Conservation (phyloP, 2,329 filamentous ascomycete genomes). For the Chaetomiaceae sp. region DNA sequence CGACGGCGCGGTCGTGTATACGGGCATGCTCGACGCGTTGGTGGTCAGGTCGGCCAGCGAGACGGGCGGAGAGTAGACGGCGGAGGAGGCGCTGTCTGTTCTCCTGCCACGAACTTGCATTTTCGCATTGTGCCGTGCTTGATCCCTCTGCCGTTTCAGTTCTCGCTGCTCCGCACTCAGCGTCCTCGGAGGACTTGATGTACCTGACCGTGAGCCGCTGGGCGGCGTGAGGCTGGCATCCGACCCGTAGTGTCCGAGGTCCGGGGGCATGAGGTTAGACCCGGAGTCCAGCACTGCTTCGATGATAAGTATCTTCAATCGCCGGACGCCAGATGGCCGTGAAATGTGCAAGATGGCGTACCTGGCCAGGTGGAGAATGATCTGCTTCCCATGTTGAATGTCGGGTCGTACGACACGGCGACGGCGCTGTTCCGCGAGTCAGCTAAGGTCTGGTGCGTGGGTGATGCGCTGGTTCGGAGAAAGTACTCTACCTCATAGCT, state of each 20-base stretch:
- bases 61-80: constrained; percentile 36
- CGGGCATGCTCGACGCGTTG: constrained; percentile 36
- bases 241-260: constrained; percentile 43
- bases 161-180: constrained; percentile 57
- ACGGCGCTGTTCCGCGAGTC: constrained; percentile 34
- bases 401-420: constrained; percentile 44
- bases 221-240: constrained; percentile 48
- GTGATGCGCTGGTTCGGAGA: not conserved
- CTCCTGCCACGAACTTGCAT: constrained; percentile 45
- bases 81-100: constrained; percentile 36
- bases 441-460: not conserved
- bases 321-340: not conserved
- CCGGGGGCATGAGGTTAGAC: constrained; percentile 37
- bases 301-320: constrained; percentile 10
- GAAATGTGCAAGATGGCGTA: constrained; percentile 23
- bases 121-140: constrained; percentile 53
- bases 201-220: constrained; percentile 45
- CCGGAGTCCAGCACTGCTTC: constrained; percentile 29
- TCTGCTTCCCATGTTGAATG: constrained; percentile 46
- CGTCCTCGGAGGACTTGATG: constrained; percentile 51
- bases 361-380: constrained; percentile 47
- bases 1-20: constrained; percentile 47
- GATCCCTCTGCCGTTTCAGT: constrained; percentile 55
- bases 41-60: constrained; percentile 38
- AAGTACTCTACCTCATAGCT: constrained; percentile 27